phyloP scores from a whole-genome alignment of 1,284 basidiomycete species.

The Marasmius fiardii region DNA sequence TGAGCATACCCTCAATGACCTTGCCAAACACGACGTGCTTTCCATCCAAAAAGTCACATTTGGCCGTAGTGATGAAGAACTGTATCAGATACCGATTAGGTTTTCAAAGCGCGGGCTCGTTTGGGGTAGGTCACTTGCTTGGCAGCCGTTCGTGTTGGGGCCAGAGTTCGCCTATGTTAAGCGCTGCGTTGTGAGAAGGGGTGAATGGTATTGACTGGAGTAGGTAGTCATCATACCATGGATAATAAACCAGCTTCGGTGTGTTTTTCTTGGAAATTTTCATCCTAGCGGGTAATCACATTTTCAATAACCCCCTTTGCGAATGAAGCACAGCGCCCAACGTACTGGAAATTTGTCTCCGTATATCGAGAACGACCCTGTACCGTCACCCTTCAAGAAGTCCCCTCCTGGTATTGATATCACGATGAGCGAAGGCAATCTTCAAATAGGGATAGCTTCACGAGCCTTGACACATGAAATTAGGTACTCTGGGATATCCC shows the following conservation, averaged over 20 bases:
- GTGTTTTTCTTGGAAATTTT: conserved; percentile 94
- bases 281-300: conserved; percentile 56
- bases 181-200: not conserved
- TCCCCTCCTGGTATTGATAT: conserved; percentile 62
- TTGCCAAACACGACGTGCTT: conserved; percentile 95
- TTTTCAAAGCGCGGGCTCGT: not conserved
- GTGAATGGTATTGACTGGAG: not conserved
- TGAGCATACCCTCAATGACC: conserved; percentile 86
- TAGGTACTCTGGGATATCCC: conserved; percentile 52
- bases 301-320: not conserved
- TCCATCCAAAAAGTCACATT: conserved; percentile 91
- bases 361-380: conserved; percentile 93
- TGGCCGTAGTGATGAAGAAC: conserved; percentile 97
- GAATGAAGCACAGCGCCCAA: conserved; percentile 8
- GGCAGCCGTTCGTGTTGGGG: conserved; percentile 89
- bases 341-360: conserved; percentile 86
- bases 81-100: conserved; percentile 26
- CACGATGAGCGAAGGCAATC: conserved; percentile 5
- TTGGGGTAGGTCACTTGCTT: conserved; percentile 40
- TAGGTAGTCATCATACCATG: conserved; percentile 53
- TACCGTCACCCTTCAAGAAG: conserved; percentile 88
- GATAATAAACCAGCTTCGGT: conserved; percentile 79
- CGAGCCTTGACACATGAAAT: conserved; percentile 85
- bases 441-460: not conserved
- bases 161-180: conserved; percentile 82